Conservation (phyloP, 345 rosid species). For the Syzygium oleosum region DNA sequence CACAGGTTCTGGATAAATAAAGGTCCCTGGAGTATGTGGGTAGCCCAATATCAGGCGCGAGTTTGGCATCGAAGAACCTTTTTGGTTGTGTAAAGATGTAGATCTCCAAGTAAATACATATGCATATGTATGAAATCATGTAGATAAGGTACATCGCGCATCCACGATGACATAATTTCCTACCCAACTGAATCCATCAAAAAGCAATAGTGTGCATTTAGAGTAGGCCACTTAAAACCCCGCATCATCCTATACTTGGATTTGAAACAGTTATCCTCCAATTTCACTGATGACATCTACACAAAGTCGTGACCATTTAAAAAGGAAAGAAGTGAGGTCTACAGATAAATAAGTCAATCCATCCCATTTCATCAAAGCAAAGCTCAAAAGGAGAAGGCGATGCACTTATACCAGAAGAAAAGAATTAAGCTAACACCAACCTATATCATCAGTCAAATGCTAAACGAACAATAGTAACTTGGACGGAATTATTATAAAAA, state of each 20-base stretch:
- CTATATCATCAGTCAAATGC: not conserved
- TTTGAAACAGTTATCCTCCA: not conserved
- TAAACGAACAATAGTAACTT: not conserved
- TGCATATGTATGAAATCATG: not conserved
- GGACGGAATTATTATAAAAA: not conserved
- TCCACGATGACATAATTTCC: not conserved
- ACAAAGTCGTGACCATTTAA: not conserved
- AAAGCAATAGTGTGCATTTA: not conserved
- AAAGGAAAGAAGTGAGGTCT: not conserved
- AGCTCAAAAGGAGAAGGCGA: not conserved
- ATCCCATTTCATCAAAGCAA: not conserved
- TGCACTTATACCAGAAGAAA: not conserved
- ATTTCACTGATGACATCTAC: not conserved
- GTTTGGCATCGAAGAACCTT: too few species aligned
- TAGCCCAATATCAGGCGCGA: too few species aligned
- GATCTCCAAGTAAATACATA: not conserved
- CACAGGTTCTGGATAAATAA: not conserved
- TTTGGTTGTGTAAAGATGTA: not conserved
- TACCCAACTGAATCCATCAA: not conserved
- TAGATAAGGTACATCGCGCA: not conserved
- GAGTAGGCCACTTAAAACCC: not conserved
- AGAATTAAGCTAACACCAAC: not conserved
- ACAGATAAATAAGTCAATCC: not conserved
- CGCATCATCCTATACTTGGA: not conserved
- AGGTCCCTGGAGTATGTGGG: too few species aligned